Base-by-base conservation (phyloP, 2,329 filamentous ascomycete species). In the Blumeriella jaapii region DNA sequence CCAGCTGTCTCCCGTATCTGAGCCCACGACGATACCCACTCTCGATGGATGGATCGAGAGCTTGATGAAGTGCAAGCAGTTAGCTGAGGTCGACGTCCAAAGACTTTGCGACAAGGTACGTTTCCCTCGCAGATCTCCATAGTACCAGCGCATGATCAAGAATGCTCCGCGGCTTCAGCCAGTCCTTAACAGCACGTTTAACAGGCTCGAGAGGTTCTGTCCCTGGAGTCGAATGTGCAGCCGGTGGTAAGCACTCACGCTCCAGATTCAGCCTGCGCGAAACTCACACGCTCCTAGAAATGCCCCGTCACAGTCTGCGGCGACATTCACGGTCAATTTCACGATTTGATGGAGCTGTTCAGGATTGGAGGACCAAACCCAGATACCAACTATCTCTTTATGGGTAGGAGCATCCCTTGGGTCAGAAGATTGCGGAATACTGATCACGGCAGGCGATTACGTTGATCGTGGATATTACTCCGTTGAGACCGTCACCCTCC, bases 381-480 rank as follows among this genome's bases (percentile, higher is more conserved):
- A 49, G 91, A 98, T 62, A 96, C 91, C 57, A 96, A 96, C 68
- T 96, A 96, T 64, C 79, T 96, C 49, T 96, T 96, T 68, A 96
- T 98, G 86, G 87, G 85, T 91, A 65, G 86, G 84, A 89, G 64
- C 57, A 76, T 33, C 32, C 11, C 29, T 38, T 13, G n/a, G n/a
- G n/a, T 32, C 17, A 8, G n/a, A n/a, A 15, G 29, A n/a, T 25
- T 18, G 20, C 6, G 16, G 11, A 34, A 36, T 25, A 29, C 39
- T 50, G 50, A 42, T 50, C 34, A 20, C 22, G 18, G 36, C 48
- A 93, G 85, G 91, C 59, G 91, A 98, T 63, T 98, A 96, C 58
- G 91, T 98, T 55, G 91, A 98, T 62, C 79, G 91, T 68, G 91
- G 91, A 46, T 98, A 95, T 69, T 98, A 96, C 68, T 95, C 87